Evolutionary conservation across 2,329 filamentous ascomycete genomes (phyloP).

Genomic region (Ophiostoma fasciatum): DNA sequence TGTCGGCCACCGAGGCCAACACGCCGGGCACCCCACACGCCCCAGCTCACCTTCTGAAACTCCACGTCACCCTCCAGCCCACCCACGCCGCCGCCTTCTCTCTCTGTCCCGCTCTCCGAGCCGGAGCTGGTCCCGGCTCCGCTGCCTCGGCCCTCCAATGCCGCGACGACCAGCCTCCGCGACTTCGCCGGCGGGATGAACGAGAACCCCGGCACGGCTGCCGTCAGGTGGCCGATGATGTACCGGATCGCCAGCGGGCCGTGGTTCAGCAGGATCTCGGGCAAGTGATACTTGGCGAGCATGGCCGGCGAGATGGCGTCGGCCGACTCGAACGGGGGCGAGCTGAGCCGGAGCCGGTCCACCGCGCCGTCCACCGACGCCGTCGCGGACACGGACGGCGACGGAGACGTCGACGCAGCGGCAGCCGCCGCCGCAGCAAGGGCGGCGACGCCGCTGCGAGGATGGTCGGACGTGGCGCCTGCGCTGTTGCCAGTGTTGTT

Average conservation of each 20-base stretch:
- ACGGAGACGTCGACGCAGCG: no score
- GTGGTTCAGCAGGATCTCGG: conserved; percentile 76
- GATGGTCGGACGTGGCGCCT: no score
- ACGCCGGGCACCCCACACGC: conserved; percentile 77
- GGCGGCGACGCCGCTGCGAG: conserved; percentile 3
- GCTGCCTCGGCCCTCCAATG: conserved; percentile 61
- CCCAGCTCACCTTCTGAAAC: conserved; percentile 96
- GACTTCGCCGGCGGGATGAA: conserved; percentile 81
- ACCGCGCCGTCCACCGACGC: no score
- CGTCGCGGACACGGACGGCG: conserved; percentile 8
- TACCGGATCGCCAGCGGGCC: conserved; percentile 88
- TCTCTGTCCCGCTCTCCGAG: no score
- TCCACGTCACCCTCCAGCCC: conserved; percentile 55
- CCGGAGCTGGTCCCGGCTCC: no score
- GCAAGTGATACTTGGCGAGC: conserved; percentile 79
- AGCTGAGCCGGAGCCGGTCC: no score
- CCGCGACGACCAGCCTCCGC: conserved; percentile 78
- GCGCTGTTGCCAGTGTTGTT: conserved; percentile 1
- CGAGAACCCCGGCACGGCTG: conserved; percentile 83
- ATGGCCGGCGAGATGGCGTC: conserved; percentile 74
- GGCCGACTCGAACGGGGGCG: conserved; percentile 49
- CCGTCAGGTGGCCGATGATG: conserved; percentile 88
- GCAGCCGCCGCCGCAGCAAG: conserved; percentile 3
- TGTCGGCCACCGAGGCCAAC: conserved; percentile 22
- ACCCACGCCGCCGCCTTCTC: conserved; percentile 34